These are phyloP conservation scores for Coemansia sp. DNA, from an alignment of 192 early-diverging fungal genomes.

Conservation along the genomic window DNA sequence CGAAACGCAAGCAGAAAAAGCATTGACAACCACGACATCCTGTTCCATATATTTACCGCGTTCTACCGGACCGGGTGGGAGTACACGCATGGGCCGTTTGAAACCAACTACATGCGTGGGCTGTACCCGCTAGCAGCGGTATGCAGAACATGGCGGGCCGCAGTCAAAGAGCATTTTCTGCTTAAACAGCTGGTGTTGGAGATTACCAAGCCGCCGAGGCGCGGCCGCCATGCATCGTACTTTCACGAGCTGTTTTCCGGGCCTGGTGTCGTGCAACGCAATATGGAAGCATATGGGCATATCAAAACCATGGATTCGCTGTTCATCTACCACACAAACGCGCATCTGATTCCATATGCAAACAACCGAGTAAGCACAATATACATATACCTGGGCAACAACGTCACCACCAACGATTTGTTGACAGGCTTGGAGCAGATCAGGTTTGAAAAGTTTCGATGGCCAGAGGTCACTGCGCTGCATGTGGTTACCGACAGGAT, in stretches of 20 bases:
- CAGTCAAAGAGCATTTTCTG: not conserved
- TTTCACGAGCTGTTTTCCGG: not conserved
- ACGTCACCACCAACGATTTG: not conserved
- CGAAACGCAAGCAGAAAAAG: too few relatives aligned
- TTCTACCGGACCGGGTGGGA: conserved; percentile 6
- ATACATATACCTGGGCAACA: conserved; percentile 4
- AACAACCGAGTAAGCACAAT: not conserved
- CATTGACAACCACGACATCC: not conserved
- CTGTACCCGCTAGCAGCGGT: conserved; percentile 7
- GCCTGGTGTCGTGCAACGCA: not conserved
- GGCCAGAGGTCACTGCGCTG: not conserved
- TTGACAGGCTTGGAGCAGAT: not conserved
- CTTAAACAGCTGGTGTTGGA: not conserved
- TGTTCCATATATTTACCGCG: not conserved
- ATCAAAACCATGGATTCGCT: not conserved
- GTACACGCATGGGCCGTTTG: not conserved
- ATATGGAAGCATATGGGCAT: not conserved
- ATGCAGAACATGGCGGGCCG: not conserved
- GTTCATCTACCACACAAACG: conserved; percentile 3
- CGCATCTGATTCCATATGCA: not conserved
- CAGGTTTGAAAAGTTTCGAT: not conserved
- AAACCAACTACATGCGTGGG: conserved; percentile 9
- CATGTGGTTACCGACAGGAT: not conserved
- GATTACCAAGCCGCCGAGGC: not conserved
- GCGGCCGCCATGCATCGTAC: not conserved